Percentiles rank a stretch among this genome's conserved stretches.
phyloP scores from a whole-genome alignment of 2,329 filamentous ascomycete species.

The Ophiostoma piceae region DNA sequence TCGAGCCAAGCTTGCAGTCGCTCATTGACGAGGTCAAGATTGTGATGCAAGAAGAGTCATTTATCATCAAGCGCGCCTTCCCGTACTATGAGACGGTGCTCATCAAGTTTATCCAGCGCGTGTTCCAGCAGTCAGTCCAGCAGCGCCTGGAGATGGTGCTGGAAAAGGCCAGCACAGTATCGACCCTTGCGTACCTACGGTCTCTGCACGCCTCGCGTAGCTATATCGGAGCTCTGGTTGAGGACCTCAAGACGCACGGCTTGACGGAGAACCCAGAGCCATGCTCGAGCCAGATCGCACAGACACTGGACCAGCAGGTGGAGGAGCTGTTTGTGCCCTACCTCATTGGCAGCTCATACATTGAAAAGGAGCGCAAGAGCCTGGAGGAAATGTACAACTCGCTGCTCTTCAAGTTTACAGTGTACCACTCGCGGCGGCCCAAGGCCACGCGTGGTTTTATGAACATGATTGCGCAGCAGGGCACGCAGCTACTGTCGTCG shows the following conservation, averaged over 20 bases:
- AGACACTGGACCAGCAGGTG: constrained; percentile 66
- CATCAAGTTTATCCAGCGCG: constrained; percentile 84
- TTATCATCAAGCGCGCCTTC: constrained; percentile 93
- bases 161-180: constrained; percentile 88
- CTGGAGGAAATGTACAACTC: constrained; percentile 83
- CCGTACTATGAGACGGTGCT: constrained; percentile 94
- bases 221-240: constrained; percentile 81
- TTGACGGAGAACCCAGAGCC: constrained; percentile 92
- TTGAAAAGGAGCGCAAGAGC: constrained; percentile 62
- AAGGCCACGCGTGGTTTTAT: constrained; percentile 90
- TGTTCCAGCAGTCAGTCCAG: constrained; percentile 97
- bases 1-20: constrained; percentile 88
- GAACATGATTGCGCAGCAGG: constrained; percentile 82
- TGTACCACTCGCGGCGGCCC: constrained; percentile 85
- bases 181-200: constrained; percentile 83
- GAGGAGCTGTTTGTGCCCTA: constrained; percentile 73
- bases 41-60: constrained; percentile 93
- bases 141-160: constrained; percentile 92
- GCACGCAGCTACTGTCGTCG: constrained; percentile 79
- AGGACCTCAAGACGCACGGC: constrained; percentile 90
- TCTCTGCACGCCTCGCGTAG: constrained; percentile 85
- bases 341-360: constrained; percentile 63
- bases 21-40: constrained; percentile 91
- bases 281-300: constrained; percentile 77
- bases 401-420: constrained; percentile 89